phyloP scores from a whole-genome alignment of 805 yeast genomes.

The Priceomyces haplophilus region DNA sequence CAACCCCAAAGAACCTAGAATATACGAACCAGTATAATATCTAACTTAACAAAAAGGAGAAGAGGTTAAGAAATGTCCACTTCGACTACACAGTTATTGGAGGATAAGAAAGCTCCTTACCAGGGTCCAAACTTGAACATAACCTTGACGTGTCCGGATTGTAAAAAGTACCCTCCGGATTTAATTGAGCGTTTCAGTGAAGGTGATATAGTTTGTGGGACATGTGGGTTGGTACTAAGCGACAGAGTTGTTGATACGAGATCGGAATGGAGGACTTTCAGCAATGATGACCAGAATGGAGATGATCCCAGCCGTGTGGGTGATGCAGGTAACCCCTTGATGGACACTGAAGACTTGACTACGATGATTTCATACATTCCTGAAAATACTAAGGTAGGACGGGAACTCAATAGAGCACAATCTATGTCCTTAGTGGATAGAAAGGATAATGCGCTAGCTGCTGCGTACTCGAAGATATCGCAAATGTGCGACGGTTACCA shows the following conservation, averaged over 20 bases:
- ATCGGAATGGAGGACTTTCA: conserved; percentile 98
- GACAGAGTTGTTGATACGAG: conserved; percentile 91
- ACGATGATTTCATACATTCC: conserved; percentile 88
- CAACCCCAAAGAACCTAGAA: too few species aligned
- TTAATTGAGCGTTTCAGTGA: conserved; percentile 92
- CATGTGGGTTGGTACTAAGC: conserved; percentile 91
- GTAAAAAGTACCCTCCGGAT: conserved; percentile 94
- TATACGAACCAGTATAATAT: too few species aligned
- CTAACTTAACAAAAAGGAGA: too few species aligned
- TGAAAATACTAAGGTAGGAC: conserved; percentile 80
- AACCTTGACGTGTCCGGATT: conserved; percentile 90
- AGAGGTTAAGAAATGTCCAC: neutral
- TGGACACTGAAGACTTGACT: conserved; percentile 88
- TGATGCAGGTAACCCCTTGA: conserved; percentile 88
- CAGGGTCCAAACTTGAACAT: conserved; percentile 83
- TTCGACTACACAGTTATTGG: neutral
- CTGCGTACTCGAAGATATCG: conserved; percentile 86
- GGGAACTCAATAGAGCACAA: conserved; percentile 89
- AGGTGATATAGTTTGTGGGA: conserved; percentile 97
- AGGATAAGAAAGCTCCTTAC: conserved; percentile 27
- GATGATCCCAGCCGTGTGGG: conserved; percentile 99
- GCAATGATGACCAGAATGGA: conserved; percentile 96
- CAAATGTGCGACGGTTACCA: conserved; percentile 97
- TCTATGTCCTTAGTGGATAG: conserved; percentile 79
- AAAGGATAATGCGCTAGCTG: conserved; percentile 80